Percentiles rank a stretch among this genome's conserved stretches.
phyloP scores from a whole-genome alignment of 441 rosid species.

The Monsonia emarginata region DNA sequence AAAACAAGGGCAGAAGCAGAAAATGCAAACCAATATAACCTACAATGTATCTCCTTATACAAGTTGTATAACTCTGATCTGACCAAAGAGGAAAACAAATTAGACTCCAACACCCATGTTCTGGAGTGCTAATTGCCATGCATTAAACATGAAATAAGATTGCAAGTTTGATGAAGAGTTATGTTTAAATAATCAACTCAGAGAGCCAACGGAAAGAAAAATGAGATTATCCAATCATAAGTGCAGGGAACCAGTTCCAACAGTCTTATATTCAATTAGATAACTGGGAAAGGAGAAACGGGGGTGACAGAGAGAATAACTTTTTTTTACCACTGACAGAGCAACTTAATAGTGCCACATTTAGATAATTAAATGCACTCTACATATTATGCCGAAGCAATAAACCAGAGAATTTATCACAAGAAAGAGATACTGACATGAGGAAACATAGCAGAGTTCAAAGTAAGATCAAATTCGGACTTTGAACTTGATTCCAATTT shows the following conservation, averaged over 20 bases:
- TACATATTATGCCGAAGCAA: background rate
- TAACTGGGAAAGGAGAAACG: background rate
- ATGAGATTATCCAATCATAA: background rate
- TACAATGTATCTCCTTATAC: background rate
- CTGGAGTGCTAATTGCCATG: background rate
- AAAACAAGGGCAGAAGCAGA: background rate
- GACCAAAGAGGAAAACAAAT: background rate
- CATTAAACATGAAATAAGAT: background rate
- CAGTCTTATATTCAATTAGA: background rate
- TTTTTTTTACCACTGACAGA: too few species aligned
- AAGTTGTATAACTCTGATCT: background rate
- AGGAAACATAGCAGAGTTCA: slow-evolving; percentile 27
- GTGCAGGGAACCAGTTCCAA: background rate
- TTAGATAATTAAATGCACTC: background rate
- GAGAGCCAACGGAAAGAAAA: background rate
- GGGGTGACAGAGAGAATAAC: background rate
- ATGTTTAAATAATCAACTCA: background rate
- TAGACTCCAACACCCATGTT: background rate
- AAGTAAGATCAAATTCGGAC: slow-evolving; percentile 33
- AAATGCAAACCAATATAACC: background rate
- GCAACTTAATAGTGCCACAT: background rate
- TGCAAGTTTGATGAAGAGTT: background rate
- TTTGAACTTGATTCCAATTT: slow-evolving; percentile 47
- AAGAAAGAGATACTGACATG: slow-evolving; percentile 33
- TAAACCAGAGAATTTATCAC: background rate